Conservation (phyloP, 441 rosid genomes). For the Adansonia gregorii region DNA sequence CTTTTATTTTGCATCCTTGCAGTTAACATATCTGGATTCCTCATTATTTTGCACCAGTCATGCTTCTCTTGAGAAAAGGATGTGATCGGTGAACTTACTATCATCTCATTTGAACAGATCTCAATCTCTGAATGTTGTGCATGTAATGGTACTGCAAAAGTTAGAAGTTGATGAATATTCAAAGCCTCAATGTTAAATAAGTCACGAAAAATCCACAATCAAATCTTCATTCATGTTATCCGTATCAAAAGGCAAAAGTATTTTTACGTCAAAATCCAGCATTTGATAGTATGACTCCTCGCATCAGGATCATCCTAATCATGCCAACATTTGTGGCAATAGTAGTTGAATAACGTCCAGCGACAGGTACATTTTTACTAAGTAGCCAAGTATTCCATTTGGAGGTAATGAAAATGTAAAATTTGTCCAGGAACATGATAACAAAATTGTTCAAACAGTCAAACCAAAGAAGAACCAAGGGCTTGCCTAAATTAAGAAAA, state of each 20-base stretch:
- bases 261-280: background rate
- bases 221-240: background rate
- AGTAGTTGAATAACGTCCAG: background rate
- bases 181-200: constrained; percentile 2
- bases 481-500: background rate
- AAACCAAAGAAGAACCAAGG: constrained; percentile 4
- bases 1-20: constrained; percentile 75
- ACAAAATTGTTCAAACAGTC: background rate
- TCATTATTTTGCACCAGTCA: constrained; percentile 84
- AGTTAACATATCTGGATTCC: constrained; percentile 54
- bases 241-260: constrained; percentile 1
- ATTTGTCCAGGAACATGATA: background rate
- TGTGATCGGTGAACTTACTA: constrained; percentile 60
- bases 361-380: background rate
- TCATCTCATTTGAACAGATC: constrained; percentile 56
- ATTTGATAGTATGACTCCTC: background rate
- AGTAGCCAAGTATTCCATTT: background rate
- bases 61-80: constrained; percentile 52
- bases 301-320: background rate
- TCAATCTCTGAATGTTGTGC: constrained; percentile 66
- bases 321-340: background rate
- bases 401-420: background rate
- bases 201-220: constrained; percentile 2
- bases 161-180: constrained; percentile 19
- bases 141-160: constrained; percentile 68